Conservation (phyloP, 306 rosid species). For the Sphenostylis stenocarpa region DNA sequence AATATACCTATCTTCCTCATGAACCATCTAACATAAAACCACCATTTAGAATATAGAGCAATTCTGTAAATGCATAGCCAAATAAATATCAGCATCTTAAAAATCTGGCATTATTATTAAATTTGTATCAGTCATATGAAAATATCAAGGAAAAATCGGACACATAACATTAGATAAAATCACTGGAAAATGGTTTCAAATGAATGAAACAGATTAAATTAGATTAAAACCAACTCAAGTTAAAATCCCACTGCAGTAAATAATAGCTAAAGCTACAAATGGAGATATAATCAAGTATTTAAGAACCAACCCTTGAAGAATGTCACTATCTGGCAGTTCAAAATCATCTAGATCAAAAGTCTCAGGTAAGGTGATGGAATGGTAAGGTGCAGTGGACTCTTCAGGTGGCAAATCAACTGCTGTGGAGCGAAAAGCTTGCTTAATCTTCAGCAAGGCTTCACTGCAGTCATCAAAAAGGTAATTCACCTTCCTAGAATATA, state of each 20-base stretch:
- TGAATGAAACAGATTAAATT: conserved; percentile 1
- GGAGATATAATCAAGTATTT: conserved; percentile 26
- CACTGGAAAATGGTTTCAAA: background rate
- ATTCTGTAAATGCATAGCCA: background rate
- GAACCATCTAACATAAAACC: conserved; percentile 22
- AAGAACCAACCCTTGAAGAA: conserved; percentile 79
- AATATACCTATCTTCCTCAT: conserved; percentile 22
- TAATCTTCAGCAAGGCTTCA: conserved; percentile 98
- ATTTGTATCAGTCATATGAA: conserved; percentile 6
- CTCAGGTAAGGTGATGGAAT: conserved; percentile 97
- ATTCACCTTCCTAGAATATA: conserved; percentile 98
- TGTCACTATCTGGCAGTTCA: conserved; percentile 95
- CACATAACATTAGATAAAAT: conserved; percentile 6
- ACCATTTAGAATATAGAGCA: background rate
- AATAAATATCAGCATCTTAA: conserved; percentile 10
- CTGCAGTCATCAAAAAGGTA: conserved; percentile 99
- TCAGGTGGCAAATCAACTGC: conserved; percentile 99
- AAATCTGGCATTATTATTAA: background rate
- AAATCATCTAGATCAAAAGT: conserved; percentile 99
- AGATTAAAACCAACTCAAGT: background rate
- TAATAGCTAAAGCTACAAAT: conserved; percentile 26
- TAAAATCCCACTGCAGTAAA: conserved; percentile 8
- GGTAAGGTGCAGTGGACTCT: conserved; percentile 99
- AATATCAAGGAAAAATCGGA: conserved; percentile 17
- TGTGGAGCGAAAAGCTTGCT: conserved; percentile 98